A percentile compares a stretch with the other conserved stretches of the same genome.
Conservation (phyloP, 2,329 filamentous ascomycete species). For the Aspergillus jensenii region DNA sequence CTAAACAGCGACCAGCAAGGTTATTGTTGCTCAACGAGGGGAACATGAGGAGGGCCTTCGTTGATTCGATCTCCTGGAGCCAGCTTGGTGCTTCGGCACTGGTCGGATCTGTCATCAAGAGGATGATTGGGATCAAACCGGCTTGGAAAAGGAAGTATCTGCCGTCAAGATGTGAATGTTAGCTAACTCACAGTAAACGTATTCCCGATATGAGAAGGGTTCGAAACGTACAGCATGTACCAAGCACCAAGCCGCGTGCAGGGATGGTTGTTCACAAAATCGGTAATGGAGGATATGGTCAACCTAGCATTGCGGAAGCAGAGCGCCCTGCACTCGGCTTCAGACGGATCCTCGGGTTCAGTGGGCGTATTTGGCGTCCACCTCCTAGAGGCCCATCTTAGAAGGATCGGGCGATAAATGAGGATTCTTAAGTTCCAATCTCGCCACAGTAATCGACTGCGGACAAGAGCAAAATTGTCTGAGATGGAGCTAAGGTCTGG, state of each 20-base stretch:
- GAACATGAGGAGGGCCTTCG: constrained; percentile 40
- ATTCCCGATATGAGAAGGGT: not conserved
- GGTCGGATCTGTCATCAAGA: constrained; percentile 43
- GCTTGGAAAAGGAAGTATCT: constrained; percentile 49
- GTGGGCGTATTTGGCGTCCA: constrained; percentile 31
- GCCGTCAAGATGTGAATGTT: not conserved
- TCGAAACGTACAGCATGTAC: constrained; percentile 43
- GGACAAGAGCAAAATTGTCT: constrained; percentile 39
- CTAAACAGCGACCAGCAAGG: constrained; percentile 40
- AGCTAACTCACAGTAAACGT: not conserved
- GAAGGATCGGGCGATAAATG: constrained; percentile 44
- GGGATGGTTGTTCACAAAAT: constrained; percentile 41
- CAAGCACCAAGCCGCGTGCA: constrained; percentile 44
- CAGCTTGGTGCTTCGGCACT: constrained; percentile 36
- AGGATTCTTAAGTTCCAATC: constrained; percentile 46
- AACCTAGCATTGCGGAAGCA: constrained; percentile 43
- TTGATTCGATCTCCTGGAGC: constrained; percentile 42
- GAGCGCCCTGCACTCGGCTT: constrained; percentile 38
- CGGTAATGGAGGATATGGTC: constrained; percentile 43
- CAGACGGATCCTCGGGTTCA: constrained; percentile 35
- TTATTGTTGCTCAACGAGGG: constrained; percentile 40
- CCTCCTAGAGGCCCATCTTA: constrained; percentile 40
- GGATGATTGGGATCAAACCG: constrained; percentile 44
- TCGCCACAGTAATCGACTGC: constrained; percentile 43
- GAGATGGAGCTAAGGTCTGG: constrained; percentile 33